phyloP scores from a whole-genome alignment of 2,329 filamentous ascomycete genomes.

The Alternaria conjuncta region DNA sequence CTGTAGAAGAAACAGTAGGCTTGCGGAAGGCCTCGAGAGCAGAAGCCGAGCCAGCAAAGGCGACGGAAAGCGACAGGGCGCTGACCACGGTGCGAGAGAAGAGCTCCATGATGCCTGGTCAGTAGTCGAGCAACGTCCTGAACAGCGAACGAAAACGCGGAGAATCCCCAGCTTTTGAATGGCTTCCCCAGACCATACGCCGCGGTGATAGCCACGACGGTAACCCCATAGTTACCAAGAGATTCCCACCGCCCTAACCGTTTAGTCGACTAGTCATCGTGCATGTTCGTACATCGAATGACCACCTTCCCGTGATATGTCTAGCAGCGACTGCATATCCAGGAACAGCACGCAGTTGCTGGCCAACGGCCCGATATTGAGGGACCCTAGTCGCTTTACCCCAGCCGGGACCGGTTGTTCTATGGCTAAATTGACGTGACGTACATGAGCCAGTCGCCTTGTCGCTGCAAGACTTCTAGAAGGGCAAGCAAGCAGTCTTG shows the following conservation, averaged over 20 bases:
- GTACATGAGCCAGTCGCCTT: slow-evolving; percentile 11
- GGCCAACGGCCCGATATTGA: slow-evolving; percentile 27
- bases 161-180: slow-evolving; percentile 21
- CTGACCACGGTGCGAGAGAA: slow-evolving; percentile 33
- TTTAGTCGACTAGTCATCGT: slow-evolving; percentile 26
- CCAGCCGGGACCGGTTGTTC: slow-evolving; percentile 33
- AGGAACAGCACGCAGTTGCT: slow-evolving; percentile 13
- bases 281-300: slow-evolving; percentile 1
- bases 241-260: slow-evolving; percentile 15
- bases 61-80: slow-evolving; percentile 33
- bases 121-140: slow-evolving; percentile 12
- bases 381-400: slow-evolving; percentile 10
- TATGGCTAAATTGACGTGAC: slow-evolving; percentile 37
- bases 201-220: slow-evolving; percentile 11
- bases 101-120: slow-evolving; percentile 35
- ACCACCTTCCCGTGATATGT: neutral
- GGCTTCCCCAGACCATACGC: neutral
- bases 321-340: slow-evolving; percentile 5
- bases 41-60: slow-evolving; percentile 25
- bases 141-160: slow-evolving; percentile 5
- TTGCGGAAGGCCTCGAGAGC: slow-evolving; percentile 55
- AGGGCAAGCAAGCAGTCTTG: slow-evolving; percentile 17
- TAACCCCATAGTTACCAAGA: slow-evolving; percentile 6
- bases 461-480: slow-evolving; percentile 22
- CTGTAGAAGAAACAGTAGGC: slow-evolving; percentile 55